Conservation (phyloP, 768 basidiomycete genomes). For the Cyclocybe aegerita region DNA sequence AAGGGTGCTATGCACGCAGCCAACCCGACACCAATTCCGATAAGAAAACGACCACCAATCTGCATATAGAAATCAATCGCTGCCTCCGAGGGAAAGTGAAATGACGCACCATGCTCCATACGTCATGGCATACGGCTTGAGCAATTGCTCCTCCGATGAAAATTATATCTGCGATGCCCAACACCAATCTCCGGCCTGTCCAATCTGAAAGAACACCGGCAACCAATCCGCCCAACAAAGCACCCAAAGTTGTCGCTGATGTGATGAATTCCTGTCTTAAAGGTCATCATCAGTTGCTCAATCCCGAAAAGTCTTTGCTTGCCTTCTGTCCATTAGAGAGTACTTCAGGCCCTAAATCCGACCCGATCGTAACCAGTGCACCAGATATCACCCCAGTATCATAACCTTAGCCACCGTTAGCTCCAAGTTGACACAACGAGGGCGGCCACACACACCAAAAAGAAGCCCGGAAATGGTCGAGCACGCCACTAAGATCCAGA, state of each 20-base stretch:
- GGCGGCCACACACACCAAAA: slow-evolving; percentile 53
- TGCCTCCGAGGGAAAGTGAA: not conserved
- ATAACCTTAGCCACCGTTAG: slow-evolving; percentile 48
- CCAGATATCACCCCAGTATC: slow-evolving; percentile 83
- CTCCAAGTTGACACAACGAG: not conserved
- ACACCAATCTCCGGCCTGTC: slow-evolving; percentile 64
- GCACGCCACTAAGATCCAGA: slow-evolving; percentile 74
- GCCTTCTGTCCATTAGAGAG: slow-evolving; percentile 67
- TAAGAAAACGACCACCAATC: slow-evolving; percentile 73
- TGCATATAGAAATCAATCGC: slow-evolving; percentile 17
- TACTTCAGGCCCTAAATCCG: slow-evolving; percentile 57
- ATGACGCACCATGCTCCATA: slow-evolving; percentile 63
- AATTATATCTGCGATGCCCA: slow-evolving; percentile 66
- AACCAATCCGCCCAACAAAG: slow-evolving; percentile 69
- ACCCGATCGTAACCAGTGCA: slow-evolving; percentile 71
- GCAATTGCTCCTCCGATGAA: slow-evolving; percentile 75
- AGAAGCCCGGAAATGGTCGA: slow-evolving; percentile 76
- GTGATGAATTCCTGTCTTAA: slow-evolving; percentile 71
- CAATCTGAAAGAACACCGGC: slow-evolving; percentile 72
- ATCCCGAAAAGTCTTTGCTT: slow-evolving; percentile 13
- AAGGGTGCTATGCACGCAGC: slow-evolving; percentile 79
- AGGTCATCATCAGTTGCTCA: not conserved
- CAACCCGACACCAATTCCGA: slow-evolving; percentile 72
- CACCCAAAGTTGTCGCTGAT: slow-evolving; percentile 75
- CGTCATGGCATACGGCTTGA: slow-evolving; percentile 68